Evolutionary conservation across 2,329 filamentous ascomycete species (phyloP), one percentile per base, ranked within the genome.

Genomic region (Aspergillus piperis): DNA sequence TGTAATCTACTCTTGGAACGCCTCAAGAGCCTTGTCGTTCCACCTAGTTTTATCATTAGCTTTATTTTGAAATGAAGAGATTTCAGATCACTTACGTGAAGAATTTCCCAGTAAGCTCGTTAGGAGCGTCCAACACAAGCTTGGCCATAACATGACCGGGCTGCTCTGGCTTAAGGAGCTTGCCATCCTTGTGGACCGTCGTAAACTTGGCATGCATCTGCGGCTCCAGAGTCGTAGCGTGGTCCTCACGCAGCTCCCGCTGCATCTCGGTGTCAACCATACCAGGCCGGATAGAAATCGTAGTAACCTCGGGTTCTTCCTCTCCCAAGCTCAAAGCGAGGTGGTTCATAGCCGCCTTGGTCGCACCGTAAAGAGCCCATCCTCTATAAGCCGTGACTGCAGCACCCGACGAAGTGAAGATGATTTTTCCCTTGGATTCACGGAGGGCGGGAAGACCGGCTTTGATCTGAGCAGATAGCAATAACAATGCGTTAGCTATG

Each of bases 81-180:
- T 23, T 52, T 51, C 17, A 54, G 39, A 42, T 36, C 11, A 70
- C 72, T 65, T 69, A 75, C 74, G 71, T 68, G 44, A 95, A 77
- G 71, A 90, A 92, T 69, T 87, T 87, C 27, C 95, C 95, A 70
- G 84, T 93, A 65, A 97, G 76, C 17, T 87, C 84, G 57, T 79
- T 84, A 3, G 84, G 81, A 5, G 87, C 90, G 50, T 84, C 80
- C 15, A 91, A 74, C 0, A 88, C 88, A 63, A 98, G 80, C 69
- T 86, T 89, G 3, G 92, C 93, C 76, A 98, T 94, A 11, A 97
- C 91, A 75, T 88, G 81, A 0, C 92, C 94, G 0, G 94, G 91
- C 76, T 92, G 89, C 69, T 96, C 91, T 0, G 93, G 91, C 76
- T 84, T 87, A 64, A 97, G 80, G 53, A 98, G 77, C 53, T 84